Conservation (phyloP, 129 eudicot genomes). For the Arctium lappa region DNA sequence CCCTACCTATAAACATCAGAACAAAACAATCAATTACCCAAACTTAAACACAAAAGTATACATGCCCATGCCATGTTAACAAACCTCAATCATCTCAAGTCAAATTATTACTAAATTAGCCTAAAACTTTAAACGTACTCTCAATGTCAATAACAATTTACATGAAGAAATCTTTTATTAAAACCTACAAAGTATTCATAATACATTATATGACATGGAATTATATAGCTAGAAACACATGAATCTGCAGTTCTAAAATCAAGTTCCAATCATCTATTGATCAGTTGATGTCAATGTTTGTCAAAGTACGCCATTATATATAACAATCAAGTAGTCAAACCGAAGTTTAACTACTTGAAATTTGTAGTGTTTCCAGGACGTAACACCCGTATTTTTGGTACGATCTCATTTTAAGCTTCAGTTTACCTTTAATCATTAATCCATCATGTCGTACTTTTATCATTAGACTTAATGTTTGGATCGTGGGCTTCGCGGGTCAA, state of each 20-base stretch:
- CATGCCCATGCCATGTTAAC: neutral
- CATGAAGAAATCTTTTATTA: neutral
- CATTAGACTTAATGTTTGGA: too few species aligned
- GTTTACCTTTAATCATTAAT: too few species aligned
- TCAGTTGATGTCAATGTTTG: neutral
- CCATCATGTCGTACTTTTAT: too few species aligned
- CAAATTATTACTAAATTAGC: neutral
- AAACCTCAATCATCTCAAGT: neutral
- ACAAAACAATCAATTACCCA: neutral
- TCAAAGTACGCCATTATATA: neutral
- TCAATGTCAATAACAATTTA: neutral
- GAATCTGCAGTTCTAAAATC: slow-evolving; percentile 4
- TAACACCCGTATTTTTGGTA: too few species aligned
- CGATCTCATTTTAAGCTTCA: too few species aligned
- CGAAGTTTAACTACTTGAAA: neutral
- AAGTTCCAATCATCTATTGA: neutral
- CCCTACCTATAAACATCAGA: neutral
- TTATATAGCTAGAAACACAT: neutral
- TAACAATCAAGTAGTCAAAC: neutral
- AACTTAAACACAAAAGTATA: neutral
- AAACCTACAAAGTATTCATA: neutral
- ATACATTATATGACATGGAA: neutral
- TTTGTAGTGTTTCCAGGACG: neutral
- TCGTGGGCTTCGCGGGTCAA: too few species aligned
- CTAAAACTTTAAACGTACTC: neutral